A percentile compares a stretch with the other conserved stretches of the same genome.
phyloP scores from a whole-genome alignment of 1,139 yeast genomes.

The Blastobotrys illinoisensis region DNA sequence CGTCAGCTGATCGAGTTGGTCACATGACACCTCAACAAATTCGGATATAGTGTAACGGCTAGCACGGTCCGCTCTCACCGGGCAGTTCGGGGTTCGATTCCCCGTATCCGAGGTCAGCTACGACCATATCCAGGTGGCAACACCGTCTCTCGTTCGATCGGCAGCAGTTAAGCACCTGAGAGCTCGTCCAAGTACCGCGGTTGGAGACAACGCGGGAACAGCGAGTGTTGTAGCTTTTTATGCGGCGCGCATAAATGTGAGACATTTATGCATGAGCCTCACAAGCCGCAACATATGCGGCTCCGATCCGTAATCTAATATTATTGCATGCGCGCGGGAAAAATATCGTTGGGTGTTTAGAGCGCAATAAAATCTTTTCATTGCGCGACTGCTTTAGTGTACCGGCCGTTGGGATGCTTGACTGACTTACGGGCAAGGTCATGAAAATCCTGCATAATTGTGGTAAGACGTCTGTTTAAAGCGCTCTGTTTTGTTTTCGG shows the following conservation, averaged over 20 bases:
- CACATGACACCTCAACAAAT: background rate
- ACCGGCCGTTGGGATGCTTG: too few species aligned
- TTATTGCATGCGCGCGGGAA: too few species aligned
- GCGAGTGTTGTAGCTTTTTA: background rate
- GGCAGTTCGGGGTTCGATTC: constrained; percentile 81
- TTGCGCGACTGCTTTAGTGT: too few species aligned
- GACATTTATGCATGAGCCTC: background rate
- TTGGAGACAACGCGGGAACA: background rate
- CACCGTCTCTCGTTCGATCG: background rate
- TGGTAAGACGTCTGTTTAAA: too few species aligned
- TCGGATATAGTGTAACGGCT: constrained; percentile 80
- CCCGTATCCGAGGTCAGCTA: constrained; percentile 57
- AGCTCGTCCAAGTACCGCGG: background rate
- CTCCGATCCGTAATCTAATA: too few species aligned
- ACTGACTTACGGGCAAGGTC: too few species aligned
- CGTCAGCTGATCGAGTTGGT: too few species aligned
- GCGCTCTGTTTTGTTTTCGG: too few species aligned
- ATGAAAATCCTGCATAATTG: too few species aligned
- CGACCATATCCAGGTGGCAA: background rate
- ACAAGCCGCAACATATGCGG: background rate
- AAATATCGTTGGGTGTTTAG: too few species aligned
- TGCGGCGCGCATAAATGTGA: background rate
- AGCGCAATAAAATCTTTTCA: too few species aligned
- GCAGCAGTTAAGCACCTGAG: background rate
- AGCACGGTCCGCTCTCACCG: constrained; percentile 82